Conservation (phyloP, 441 rosid genomes). For the Adansonia grandidieri region DNA sequence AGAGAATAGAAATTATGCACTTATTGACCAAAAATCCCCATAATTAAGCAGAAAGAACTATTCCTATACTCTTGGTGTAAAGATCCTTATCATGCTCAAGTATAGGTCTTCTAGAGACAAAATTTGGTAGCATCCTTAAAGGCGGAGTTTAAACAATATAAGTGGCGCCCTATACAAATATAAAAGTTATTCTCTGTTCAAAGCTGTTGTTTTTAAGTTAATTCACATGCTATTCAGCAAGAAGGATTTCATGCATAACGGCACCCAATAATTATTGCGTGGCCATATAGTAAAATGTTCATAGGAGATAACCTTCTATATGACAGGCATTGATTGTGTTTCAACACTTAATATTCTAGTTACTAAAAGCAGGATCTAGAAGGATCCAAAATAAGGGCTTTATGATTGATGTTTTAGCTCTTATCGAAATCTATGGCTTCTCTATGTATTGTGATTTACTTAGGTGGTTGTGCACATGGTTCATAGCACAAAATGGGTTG, state of each 20-base stretch:
- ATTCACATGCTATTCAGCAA: not conserved
- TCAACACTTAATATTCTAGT: not conserved
- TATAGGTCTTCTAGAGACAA: not conserved
- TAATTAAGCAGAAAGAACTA: not conserved
- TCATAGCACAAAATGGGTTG: not conserved
- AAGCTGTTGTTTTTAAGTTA: not conserved
- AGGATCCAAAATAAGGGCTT: not conserved
- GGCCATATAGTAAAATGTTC: not conserved
- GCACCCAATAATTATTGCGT: not conserved
- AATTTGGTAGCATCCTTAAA: not conserved
- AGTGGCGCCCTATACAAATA: too few relatives aligned
- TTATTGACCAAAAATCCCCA: not conserved
- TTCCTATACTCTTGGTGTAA: not conserved
- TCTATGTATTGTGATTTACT: not conserved
- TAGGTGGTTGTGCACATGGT: not conserved
- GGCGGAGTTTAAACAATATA: not conserved
- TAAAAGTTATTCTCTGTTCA: not conserved
- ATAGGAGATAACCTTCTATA: not conserved
- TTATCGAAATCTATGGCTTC: not conserved
- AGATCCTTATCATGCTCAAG: not conserved
- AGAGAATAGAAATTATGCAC: not conserved
- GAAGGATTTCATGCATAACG: not conserved
- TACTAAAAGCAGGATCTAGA: conserved; percentile 4
- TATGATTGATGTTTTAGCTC: not conserved
- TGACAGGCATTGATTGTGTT: not conserved